These are phyloP conservation scores for Lasiosphaeria ovina DNA, from an alignment of 495 filamentous ascomycete genomes.

Conservation along the genomic window DNA sequence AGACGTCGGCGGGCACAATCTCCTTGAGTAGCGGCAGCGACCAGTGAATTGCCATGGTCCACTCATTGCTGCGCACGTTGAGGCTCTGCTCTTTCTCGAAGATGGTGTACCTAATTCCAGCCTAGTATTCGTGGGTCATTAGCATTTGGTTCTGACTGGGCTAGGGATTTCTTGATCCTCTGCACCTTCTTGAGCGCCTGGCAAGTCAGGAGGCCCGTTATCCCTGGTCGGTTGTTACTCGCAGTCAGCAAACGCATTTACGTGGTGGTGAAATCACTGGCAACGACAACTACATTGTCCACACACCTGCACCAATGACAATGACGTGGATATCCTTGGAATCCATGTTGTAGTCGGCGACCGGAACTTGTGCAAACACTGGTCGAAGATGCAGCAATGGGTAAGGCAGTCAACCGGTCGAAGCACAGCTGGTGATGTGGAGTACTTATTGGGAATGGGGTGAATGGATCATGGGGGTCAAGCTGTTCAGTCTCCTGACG, in stretches of 20 bases:
- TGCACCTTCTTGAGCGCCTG: not conserved
- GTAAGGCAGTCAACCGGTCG: no score
- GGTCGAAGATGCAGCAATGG: no score
- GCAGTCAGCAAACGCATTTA: not conserved
- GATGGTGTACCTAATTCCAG: not conserved
- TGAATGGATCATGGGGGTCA: no score
- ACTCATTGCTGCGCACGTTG: conserved; percentile 1
- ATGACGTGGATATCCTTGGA: not conserved
- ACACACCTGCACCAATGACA: not conserved
- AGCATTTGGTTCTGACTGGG: not conserved
- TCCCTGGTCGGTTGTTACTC: not conserved
- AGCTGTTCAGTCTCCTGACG: no score
- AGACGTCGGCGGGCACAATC: not conserved
- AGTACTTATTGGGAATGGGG: no score
- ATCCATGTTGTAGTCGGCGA: not conserved
- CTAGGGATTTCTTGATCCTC: no score
- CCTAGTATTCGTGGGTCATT: not conserved
- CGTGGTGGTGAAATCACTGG: not conserved
- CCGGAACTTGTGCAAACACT: not conserved
- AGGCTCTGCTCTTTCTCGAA: not conserved
- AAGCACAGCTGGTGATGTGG: no score
- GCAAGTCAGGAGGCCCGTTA: not conserved
- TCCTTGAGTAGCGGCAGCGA: not conserved
- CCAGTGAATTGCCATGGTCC: not conserved
- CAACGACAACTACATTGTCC: not conserved